Base-by-base conservation (phyloP, 2,329 filamentous ascomycete species). In the Pseudogymnoascus sp. region DNA sequence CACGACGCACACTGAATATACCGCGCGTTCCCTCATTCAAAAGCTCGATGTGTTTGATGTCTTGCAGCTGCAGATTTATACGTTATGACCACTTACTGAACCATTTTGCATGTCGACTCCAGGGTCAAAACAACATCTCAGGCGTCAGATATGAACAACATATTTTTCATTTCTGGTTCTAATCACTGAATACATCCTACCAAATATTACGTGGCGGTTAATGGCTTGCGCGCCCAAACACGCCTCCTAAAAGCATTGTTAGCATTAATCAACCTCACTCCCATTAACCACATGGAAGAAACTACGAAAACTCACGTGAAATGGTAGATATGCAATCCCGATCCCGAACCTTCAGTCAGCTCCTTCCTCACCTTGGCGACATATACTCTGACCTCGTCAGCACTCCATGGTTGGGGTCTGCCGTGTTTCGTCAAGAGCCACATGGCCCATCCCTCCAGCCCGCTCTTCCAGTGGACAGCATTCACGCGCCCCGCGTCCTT, bases 391-490 rank as follows among this genome's bases (percentile, higher is more conserved):
- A 68, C 68, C 62, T 70, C 68, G n/a, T 70, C 68, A n/a, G 65
- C 59, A 37, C 64, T 64, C 68, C 68, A 70, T 2, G 68, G 66
- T 10, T 37, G 22, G 0, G 70, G 71, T 7, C 65, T 66, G 2
- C 71, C 71, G 43, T 62, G 68, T 16, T 69, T 66, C 4, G 68
- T 72, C 24, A 72, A 66, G 37, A 72, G 62, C 64, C 68, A 72
- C 69, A 72, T 69, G 1, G 70, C 71, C 67, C 68, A 72, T 1
- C 71, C 71, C 40, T 72, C 70, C 10, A 72, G 43, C 7, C 68
- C 71, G 35, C 70, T 59, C 12, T 66, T 68, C 71, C 71, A 72
- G 12, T 72, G 70, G 2, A 64, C 66, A 31, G 67, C 64, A 50
- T 69, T 69, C 37, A 67, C 64, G 6, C 62, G 37, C 2, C 66